Conservation (phyloP, 148 eudicot genomes). For the Rhododendron kiyosumense region DNA sequence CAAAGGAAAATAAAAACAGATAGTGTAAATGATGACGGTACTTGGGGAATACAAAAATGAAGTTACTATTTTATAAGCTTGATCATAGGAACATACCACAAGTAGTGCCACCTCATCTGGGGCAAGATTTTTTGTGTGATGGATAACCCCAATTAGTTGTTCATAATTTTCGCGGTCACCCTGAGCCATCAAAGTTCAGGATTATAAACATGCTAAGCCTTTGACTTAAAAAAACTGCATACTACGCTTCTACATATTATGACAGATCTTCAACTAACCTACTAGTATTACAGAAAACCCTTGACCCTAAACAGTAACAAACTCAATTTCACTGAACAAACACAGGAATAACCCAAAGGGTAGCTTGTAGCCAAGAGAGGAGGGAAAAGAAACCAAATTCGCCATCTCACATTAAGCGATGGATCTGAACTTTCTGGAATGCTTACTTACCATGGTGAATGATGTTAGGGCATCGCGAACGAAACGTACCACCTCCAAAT, state of each 20-base stretch:
- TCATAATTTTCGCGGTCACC: constrained; percentile 54
- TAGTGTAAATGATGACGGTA: not conserved
- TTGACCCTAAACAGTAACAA: not conserved
- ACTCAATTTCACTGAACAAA: not conserved
- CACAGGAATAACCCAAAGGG: not conserved
- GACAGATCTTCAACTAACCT: not conserved
- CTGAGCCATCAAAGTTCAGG: constrained; percentile 30
- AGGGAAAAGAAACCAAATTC: not conserved
- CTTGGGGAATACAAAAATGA: not conserved
- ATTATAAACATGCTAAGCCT: not conserved
- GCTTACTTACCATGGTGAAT: constrained; percentile 44
- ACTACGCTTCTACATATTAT: not conserved
- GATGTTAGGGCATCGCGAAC: constrained; percentile 51
- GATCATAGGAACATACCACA: constrained; percentile 46
- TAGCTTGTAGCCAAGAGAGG: not conserved
- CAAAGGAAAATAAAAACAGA: not conserved
- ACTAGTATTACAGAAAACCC: not conserved
- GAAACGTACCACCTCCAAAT: constrained; percentile 35
- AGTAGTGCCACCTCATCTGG: constrained; percentile 64
- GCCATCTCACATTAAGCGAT: not conserved
- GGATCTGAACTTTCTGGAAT: not conserved
- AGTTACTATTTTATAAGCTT: not conserved
- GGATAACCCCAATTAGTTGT: constrained; percentile 48
- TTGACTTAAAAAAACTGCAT: not conserved
- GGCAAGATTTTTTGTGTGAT: constrained; percentile 32